These are phyloP conservation scores for Penicillium sp. DNA, from an alignment of 2,329 filamentous ascomycete genomes.

Conservation along the genomic window DNA sequence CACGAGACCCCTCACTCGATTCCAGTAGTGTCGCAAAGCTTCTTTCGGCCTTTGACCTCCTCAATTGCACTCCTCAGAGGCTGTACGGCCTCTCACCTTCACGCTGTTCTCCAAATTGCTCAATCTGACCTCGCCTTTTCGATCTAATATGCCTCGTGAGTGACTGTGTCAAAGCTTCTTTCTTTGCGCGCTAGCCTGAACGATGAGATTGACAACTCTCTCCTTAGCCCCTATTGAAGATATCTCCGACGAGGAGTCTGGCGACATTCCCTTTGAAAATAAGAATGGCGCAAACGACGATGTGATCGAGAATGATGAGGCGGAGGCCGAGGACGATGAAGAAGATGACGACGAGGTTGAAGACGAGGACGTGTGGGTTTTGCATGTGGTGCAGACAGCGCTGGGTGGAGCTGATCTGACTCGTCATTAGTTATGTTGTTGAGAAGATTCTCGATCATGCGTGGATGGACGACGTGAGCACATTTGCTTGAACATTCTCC, in stretches of 20 bases:
- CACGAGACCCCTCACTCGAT: background rate
- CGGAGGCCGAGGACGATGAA: slow-evolving; percentile 19
- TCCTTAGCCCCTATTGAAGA: slow-evolving; percentile 29
- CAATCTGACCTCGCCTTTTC: slow-evolving; percentile 16
- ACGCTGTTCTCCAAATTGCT: slow-evolving; percentile 29
- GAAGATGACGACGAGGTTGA: slow-evolving; percentile 29
- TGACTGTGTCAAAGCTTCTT: slow-evolving; percentile 12
- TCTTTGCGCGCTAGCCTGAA: slow-evolving; percentile 6
- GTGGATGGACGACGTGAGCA: slow-evolving; percentile 32
- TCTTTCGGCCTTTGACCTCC: background rate
- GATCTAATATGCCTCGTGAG: slow-evolving; percentile 39
- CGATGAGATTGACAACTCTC: background rate
- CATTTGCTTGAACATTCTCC: background rate
- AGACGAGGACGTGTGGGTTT: slow-evolving; percentile 33
- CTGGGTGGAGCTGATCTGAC: slow-evolving; percentile 10
- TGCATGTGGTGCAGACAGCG: slow-evolving; percentile 3
- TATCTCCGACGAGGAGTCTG: slow-evolving; percentile 34
- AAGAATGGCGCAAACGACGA: slow-evolving; percentile 18
- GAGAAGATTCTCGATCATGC: slow-evolving; percentile 36
- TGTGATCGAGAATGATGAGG: slow-evolving; percentile 15
- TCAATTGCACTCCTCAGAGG: slow-evolving; percentile 2
- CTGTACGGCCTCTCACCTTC: slow-evolving; percentile 12
- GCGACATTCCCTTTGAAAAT: slow-evolving; percentile 34
- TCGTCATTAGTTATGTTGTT: slow-evolving; percentile 33
- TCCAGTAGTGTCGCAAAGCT: background rate